Evolutionary conservation across 805 yeast species (phyloP), one percentile per base, ranked within the genome.

Genomic region (Candida hispaniensis): DNA sequence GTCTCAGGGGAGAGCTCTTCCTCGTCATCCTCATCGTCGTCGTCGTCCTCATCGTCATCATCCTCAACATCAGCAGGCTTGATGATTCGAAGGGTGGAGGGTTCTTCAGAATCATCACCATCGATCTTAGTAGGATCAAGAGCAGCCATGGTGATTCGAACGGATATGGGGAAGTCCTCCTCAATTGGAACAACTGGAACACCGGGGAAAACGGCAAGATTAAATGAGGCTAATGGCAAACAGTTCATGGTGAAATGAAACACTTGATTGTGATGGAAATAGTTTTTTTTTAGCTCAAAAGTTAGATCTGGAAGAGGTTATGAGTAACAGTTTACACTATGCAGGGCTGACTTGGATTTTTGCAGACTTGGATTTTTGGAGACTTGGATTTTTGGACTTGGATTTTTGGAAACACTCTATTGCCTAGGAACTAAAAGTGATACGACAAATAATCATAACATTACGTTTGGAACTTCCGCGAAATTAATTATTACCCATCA

Each of bases 121-220:
- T 71, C 74, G 18, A 93, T 69, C 29, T 59, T 52, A 52, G 75
- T 80, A 44, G 95, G 94, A 62, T 88, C 95, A 51, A 91, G 68
- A 42, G 98, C 93, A 44, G 95, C 98, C 71, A 88, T 70, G 36
- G 97, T 86, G 51, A 88, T 59, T 61, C 93, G 80, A 48, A 88
- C 74, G 43, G 96, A 78, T 47, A 81, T 79, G 34, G 96, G 95
- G 58, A 75, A 75, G 41, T 79, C 93, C 41, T 74, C 78, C 45
- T 78, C 81, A 54, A 81, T 73, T 41, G 95, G 94, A 34, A 85
- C 85, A 26, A 75, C 75, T 47, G 95, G 94, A 48, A 72, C 66
- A 55, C 79, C 91, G 49, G 98, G 98, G 59, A 70, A 67, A 45
- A 88, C 69, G 49, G 80, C 83, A 60, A 83, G 67, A 65, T 78